Evolutionary conservation across 768 basidiomycete species (phyloP), one percentile per base, ranked within the genome.

Genomic region (Tephrocybe sp.): DNA sequence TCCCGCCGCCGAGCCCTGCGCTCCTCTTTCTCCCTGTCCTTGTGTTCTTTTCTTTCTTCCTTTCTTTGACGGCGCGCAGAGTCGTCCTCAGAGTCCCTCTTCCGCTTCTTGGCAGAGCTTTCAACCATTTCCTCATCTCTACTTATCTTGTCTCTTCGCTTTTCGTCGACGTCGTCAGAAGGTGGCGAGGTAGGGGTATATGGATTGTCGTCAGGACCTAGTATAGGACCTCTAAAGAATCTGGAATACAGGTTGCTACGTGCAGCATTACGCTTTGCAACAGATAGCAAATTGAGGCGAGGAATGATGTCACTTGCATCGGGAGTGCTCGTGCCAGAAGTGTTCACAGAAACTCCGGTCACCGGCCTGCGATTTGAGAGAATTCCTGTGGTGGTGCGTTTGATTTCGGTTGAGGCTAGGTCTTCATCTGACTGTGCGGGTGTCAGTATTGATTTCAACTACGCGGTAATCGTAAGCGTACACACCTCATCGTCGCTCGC

Each of bases 201-300:
- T 48, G 55, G 17, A 45, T 58, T 55, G 45, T 58, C 49, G 34
- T 78, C 79, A 20, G 79, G 79, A 1, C 79, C 80, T 15, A 91
- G 66, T 28, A 86, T 71, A 17, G 88, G 84, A 0, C 93, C 94
- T 20, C 86, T 81, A 62, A 87, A 89, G 66, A 97, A 96, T 51
- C 76, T 76, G 3, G 90, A 75, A 65, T 97, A 98, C 3, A 98
- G 75, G 17, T 74, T 76, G 10, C 80, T 75, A 54, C 79, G 82
- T 0, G 93, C 94, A 9, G 89, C 84, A 57, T 92, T 88, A 39
- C 86, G 77, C 66, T 91, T 92, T 4, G 91, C 89, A 3, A 71
- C 65, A 0, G 81, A 72, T 47, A 93, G 62, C 11, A 92, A 66
- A 50, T 73, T 82, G 17, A 76, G 68, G 39, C 72, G 74, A 5